These are phyloP conservation scores for Cardamine chenopodiifolia DNA, from an alignment of 345 rosid species.

Conservation along the genomic window DNA sequence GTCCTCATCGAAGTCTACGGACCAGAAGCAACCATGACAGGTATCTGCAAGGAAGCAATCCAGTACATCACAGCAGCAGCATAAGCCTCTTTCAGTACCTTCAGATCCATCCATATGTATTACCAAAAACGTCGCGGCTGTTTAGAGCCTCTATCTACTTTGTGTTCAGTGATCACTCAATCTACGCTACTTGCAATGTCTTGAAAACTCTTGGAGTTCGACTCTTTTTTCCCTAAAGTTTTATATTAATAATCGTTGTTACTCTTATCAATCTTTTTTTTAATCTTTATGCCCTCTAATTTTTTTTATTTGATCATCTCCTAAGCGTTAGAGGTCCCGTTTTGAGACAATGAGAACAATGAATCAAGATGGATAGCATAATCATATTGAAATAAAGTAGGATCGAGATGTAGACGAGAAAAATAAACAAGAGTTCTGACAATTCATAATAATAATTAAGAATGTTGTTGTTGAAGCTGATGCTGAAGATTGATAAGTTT, in stretches of 20 bases:
- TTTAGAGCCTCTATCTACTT: slow-evolving; percentile 3
- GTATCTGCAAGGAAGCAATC: slow-evolving; percentile 91
- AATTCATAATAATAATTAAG: not conserved
- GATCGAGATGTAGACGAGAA: not conserved
- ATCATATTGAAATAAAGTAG: not conserved
- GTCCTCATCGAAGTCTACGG: slow-evolving; percentile 89
- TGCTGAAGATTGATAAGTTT: slow-evolving; percentile 82
- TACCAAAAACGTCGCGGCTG: not conserved
- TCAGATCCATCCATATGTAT: not conserved
- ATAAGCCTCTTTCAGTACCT: slow-evolving; percentile 36
- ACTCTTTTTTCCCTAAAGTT: not conserved
- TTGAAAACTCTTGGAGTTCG: not conserved
- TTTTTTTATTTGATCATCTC: not conserved
- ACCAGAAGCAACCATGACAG: slow-evolving; percentile 95
- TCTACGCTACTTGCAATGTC: slow-evolving; percentile 1
- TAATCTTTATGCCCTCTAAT: not conserved
- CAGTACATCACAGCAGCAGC: slow-evolving; percentile 75
- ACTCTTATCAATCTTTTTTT: not conserved
- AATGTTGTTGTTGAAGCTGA: slow-evolving; percentile 44
- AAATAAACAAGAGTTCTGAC: slow-evolving; percentile 9
- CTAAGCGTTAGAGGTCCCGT: not conserved
- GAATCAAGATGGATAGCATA: not conserved
- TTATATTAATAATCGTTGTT: not conserved
- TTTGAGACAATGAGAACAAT: not conserved
- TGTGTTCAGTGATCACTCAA: slow-evolving; percentile 3